These are phyloP conservation scores for Paracoccidioides brasiliensis DNA, from an alignment of 2,329 filamentous ascomycete genomes.

Conservation along the genomic window DNA sequence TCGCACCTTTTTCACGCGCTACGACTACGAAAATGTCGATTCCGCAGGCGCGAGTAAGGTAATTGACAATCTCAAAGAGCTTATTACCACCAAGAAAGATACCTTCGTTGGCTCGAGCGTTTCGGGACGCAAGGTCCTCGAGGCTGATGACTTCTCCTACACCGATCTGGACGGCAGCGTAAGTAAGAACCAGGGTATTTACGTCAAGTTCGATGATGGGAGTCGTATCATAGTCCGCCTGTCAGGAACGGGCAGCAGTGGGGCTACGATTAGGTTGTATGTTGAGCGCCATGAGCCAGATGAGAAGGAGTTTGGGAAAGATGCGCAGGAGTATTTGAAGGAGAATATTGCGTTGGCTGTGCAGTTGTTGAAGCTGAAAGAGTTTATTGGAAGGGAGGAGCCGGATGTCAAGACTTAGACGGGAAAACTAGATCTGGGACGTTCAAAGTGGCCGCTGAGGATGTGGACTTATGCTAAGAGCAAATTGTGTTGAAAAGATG, in stretches of 20 bases:
- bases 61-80: slow-evolving; percentile 62
- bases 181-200: slow-evolving; percentile 90
- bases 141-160: slow-evolving; percentile 95
- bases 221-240: slow-evolving; percentile 91
- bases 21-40: slow-evolving; percentile 95
- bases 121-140: slow-evolving; percentile 67
- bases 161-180: slow-evolving; percentile 97
- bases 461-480: background rate
- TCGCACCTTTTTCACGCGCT: slow-evolving; percentile 96
- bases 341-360: slow-evolving; percentile 78
- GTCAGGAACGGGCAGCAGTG: slow-evolving; percentile 87
- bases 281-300: slow-evolving; percentile 91
- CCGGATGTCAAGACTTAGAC: slow-evolving; percentile 84
- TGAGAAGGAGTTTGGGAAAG: slow-evolving; percentile 59
- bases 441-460: background rate
- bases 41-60: slow-evolving; percentile 84
- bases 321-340: slow-evolving; percentile 88
- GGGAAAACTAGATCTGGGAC: background rate
- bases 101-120: slow-evolving; percentile 78
- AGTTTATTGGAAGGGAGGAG: slow-evolving; percentile 82
- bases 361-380: slow-evolving; percentile 78
- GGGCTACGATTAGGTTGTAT: slow-evolving; percentile 92
- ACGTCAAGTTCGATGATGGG: slow-evolving; percentile 84
- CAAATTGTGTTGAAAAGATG: no score
- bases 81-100: slow-evolving; percentile 54